Percentiles rank a stretch among this genome's conserved stretches.
phyloP scores from a whole-genome alignment of 306 rosid genomes.

The Amphicarpaea edgeworthii region DNA sequence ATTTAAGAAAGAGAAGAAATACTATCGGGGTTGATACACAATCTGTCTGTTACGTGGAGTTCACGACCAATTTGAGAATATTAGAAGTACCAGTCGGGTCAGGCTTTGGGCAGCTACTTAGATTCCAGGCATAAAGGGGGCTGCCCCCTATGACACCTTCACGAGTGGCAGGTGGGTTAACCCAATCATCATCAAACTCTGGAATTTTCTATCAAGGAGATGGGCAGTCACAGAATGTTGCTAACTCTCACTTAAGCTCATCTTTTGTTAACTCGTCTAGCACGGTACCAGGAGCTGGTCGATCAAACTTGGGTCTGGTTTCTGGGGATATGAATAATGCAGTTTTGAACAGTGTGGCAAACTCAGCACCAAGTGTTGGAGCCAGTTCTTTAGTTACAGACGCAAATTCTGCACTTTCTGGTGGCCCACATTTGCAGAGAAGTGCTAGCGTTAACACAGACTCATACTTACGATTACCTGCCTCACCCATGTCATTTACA shows the following conservation, averaged over 20 bases:
- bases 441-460: constrained; percentile 94
- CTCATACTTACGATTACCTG: constrained; percentile 84
- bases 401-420: constrained; percentile 95
- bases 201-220: constrained; percentile 99
- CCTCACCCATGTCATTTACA: constrained; percentile 96
- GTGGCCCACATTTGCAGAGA: constrained; percentile 96
- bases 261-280: constrained; percentile 83
- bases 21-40: neutral
- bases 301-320: constrained; percentile 79
- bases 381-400: constrained; percentile 98
- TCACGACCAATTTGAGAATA: constrained; percentile 34
- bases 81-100: constrained; percentile 52
- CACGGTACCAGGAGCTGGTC: constrained; percentile 79
- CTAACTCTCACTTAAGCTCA: constrained; percentile 88
- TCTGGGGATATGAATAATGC: constrained; percentile 92
- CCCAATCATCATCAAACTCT: constrained; percentile 88
- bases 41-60: constrained; percentile 26
- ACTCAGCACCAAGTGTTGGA: constrained; percentile 95
- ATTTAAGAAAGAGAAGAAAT: constrained; percentile 4
- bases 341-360: constrained; percentile 78
- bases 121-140: constrained; percentile 76
- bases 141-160: constrained; percentile 93
- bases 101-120: constrained; percentile 82
- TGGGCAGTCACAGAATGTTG: constrained; percentile 77
- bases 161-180: constrained; percentile 92